Conservation (phyloP, 179 eudicot species). For the Vitellaria paradoxa region DNA sequence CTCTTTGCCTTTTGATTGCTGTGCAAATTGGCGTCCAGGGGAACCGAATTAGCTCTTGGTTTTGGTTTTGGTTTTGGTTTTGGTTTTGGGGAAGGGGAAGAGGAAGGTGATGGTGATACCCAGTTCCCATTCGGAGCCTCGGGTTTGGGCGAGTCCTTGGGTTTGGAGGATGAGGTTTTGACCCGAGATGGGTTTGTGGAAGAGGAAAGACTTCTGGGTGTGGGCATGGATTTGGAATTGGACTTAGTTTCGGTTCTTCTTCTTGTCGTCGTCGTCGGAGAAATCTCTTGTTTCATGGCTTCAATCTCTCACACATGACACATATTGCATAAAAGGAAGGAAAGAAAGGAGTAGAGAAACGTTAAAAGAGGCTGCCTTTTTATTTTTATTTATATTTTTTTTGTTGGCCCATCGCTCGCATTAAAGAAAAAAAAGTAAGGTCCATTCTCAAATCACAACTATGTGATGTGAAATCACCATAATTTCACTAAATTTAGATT, state of each 20-base stretch:
- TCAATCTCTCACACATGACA: neutral
- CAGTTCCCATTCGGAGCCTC: neutral
- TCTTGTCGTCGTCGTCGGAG: neutral
- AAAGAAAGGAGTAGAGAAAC: too few relatives aligned
- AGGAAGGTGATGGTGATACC: neutral
- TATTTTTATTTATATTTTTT: too few relatives aligned
- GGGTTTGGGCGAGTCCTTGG: conserved; percentile 15
- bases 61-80: neutral
- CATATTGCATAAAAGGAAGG: too few relatives aligned
- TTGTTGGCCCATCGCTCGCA: too few relatives aligned
- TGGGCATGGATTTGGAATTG: neutral
- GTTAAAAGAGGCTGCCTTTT: too few relatives aligned
- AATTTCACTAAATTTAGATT: too few relatives aligned
- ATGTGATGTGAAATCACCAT: too few relatives aligned
- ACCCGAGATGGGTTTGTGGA: conserved; percentile 1
- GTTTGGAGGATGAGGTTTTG: conserved; percentile 8
- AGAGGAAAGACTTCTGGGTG: neutral
- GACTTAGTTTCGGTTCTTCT: neutral
- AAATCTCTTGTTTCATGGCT: conserved; percentile 14
- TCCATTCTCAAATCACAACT: too few relatives aligned
- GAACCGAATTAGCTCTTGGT: conserved; percentile 2
- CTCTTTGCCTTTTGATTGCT: conserved; percentile 7
- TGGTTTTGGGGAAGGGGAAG: neutral
- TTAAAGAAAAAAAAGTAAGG: too few relatives aligned
- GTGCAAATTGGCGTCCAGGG: neutral